Conservation (phyloP, 129 eudicot species). For the Tagetes patula region DNA sequence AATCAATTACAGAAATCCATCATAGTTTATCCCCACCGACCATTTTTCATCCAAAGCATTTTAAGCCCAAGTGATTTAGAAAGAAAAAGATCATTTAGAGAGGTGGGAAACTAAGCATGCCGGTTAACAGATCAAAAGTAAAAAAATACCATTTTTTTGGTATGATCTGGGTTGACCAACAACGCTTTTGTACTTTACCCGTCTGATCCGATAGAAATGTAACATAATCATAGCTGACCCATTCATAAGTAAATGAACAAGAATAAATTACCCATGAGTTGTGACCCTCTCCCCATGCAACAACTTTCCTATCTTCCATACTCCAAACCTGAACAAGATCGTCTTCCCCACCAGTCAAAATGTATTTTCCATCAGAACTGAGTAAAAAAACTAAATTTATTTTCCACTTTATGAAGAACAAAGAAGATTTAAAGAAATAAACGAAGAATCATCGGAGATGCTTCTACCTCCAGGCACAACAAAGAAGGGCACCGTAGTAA, state of each 20-base stretch:
- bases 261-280: conserved; percentile 73
- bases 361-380: conserved; percentile 83
- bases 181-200: neutral
- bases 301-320: conserved; percentile 84
- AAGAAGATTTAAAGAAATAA: conserved; percentile 16
- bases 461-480: conserved; percentile 91
- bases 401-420: neutral
- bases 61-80: conserved; percentile 9
- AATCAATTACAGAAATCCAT: neutral
- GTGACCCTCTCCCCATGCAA: conserved; percentile 98
- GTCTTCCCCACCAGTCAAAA: conserved; percentile 90
- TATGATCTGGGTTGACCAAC: neutral
- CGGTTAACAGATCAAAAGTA: neutral
- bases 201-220: neutral
- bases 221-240: neutral
- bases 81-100: neutral
- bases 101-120: neutral
- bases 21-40: neutral
- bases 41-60: neutral
- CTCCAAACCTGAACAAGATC: conserved; percentile 98
- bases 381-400: neutral
- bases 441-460: conserved; percentile 10
- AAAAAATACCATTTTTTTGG: neutral
- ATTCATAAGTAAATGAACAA: neutral
- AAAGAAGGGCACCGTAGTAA: conserved; percentile 84